Conservation (phyloP, 192 early-diverging fungal genomes). For the Blastocladiella britannica region DNA sequence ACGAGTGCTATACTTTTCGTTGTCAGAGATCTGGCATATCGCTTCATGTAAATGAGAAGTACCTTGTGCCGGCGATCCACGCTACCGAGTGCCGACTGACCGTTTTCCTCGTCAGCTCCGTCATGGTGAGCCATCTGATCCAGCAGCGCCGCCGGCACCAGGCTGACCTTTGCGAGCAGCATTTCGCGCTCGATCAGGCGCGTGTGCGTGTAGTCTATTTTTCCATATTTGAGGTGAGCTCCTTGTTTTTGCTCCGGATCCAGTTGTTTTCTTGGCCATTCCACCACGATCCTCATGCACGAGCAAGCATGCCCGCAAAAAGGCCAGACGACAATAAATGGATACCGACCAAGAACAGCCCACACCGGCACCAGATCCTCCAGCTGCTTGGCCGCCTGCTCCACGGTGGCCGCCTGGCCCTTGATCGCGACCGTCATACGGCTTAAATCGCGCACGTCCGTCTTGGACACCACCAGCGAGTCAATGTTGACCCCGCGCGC, state of each 20-base stretch:
- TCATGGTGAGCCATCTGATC: conserved; percentile 25
- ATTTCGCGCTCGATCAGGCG: conserved; percentile 80
- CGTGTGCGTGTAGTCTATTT: conserved; percentile 85
- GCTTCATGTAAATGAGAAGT: no score
- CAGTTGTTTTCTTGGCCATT: no score
- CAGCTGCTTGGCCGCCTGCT: conserved; percentile 82
- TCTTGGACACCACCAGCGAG: conserved; percentile 85
- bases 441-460: conserved; percentile 75
- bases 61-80: no score
- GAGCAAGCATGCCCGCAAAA: no score
- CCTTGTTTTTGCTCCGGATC: no score
- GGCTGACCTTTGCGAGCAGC: conserved; percentile 79
- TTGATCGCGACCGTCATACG: conserved; percentile 93
- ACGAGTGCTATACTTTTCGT: no score
- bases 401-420: conserved; percentile 58
- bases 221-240: no score
- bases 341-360: conserved; percentile 90
- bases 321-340: no score
- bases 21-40: no score
- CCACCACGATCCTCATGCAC: no score
- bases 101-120: conserved; percentile 9
- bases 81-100: no score
- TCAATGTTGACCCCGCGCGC: conserved; percentile 95
- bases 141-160: conserved; percentile 40
- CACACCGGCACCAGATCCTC: conserved; percentile 94